Evolutionary conservation across 441 rosid species (phyloP).

Genomic region (Euphorbia corollata): DNA sequence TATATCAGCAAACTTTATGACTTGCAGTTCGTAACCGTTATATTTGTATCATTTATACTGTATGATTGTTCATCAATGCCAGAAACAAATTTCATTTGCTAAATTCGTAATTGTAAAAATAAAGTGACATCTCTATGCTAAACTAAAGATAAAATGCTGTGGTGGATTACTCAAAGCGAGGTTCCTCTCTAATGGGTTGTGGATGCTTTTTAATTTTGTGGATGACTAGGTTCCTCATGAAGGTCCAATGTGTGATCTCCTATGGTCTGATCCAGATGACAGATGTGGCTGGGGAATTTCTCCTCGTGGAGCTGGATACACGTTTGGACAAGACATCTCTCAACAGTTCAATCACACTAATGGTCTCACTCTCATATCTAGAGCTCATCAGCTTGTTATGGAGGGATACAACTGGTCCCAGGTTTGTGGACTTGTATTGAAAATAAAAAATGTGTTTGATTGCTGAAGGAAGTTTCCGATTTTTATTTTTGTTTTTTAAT

Average conservation of each 20-base stretch:
- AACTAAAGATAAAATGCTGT: not conserved
- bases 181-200: conserved; percentile 4
- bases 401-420: conserved; percentile 70
- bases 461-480: not conserved
- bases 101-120: not conserved
- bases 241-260: conserved; percentile 74
- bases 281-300: conserved; percentile 68
- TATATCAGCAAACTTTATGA: not conserved
- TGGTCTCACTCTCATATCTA: conserved; percentile 50
- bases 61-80: not conserved
- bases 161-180: not conserved
- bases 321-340: conserved; percentile 58
- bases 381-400: conserved; percentile 71
- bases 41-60: not conserved
- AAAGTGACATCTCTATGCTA: not conserved
- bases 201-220: conserved; percentile 2
- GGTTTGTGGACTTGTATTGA: conserved; percentile 27
- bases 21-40: not conserved
- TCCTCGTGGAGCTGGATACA: conserved; percentile 62
- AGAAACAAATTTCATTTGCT: not conserved
- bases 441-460: not conserved
- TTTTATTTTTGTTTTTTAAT: conserved; percentile 5
- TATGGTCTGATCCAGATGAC: conserved; percentile 72
- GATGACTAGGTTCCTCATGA: conserved; percentile 52
- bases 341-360: conserved; percentile 57